Conservation (phyloP, 1,139 yeast genomes). For the Lodderomyces metapsilosis region DNA sequence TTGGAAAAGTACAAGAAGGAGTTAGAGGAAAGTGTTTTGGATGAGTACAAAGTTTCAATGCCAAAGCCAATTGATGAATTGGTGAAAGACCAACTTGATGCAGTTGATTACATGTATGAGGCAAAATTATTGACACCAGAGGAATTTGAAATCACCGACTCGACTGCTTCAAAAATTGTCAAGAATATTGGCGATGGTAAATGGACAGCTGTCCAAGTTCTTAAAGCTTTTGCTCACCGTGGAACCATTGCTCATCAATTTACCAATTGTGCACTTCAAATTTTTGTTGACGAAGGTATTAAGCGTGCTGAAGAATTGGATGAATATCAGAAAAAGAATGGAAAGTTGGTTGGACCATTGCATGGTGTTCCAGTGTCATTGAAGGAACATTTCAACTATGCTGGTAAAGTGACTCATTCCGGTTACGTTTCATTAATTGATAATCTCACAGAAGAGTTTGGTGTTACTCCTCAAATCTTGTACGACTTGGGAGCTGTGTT, state of each 20-base stretch:
- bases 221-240: constrained; percentile 49
- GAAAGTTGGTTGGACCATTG: constrained; percentile 28
- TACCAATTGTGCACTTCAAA: constrained; percentile 35
- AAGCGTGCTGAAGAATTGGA: constrained; percentile 29
- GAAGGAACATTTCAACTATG: constrained; percentile 57
- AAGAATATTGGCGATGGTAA: constrained; percentile 32
- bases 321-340: constrained; percentile 23
- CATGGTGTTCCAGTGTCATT: constrained; percentile 42
- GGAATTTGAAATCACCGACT: constrained; percentile 49
- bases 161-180: constrained; percentile 37
- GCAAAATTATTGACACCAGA: constrained; percentile 39
- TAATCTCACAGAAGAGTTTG: constrained; percentile 40
- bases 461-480: constrained; percentile 26
- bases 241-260: constrained; percentile 49
- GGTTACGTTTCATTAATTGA: constrained; percentile 58
- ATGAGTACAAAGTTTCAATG: constrained; percentile 41
- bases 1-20: constrained; percentile 47
- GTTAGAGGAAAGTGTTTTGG: constrained; percentile 38
- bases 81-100: constrained; percentile 41
- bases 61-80: constrained; percentile 42
- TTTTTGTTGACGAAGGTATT: constrained; percentile 36
- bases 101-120: constrained; percentile 42
- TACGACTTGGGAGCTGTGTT: constrained; percentile 32
- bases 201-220: constrained; percentile 44
- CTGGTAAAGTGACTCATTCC: constrained; percentile 58